These are phyloP conservation scores for Atkinsonella hypoxylon DNA, from an alignment of 2,329 filamentous ascomycete species.

Conservation along the genomic window DNA sequence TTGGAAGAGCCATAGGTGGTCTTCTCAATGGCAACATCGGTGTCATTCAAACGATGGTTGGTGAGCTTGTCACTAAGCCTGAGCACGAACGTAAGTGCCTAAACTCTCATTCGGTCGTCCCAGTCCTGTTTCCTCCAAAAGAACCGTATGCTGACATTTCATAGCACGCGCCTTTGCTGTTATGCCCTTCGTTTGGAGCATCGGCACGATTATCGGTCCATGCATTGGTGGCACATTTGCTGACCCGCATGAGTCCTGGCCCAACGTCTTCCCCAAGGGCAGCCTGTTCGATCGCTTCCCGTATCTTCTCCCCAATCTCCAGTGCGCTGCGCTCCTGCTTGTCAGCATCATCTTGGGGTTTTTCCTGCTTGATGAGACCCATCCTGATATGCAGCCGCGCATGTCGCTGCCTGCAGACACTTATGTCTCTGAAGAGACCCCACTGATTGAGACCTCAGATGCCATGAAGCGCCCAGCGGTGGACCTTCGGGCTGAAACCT, in stretches of 20 bases:
- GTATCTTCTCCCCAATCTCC: constrained; percentile 78
- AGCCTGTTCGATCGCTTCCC: constrained; percentile 69
- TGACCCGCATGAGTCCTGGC: constrained; percentile 63
- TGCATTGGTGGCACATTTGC: constrained; percentile 81
- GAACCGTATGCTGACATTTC: constrained; percentile 9
- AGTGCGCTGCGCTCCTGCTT: constrained; percentile 67
- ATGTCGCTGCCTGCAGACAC: constrained; percentile 33
- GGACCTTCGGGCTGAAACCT: constrained; percentile 65
- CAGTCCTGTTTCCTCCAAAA: background rate
- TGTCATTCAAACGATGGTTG: constrained; percentile 87
- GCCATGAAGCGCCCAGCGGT: constrained; percentile 61
- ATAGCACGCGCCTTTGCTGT: constrained; percentile 73
- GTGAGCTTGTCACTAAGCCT: constrained; percentile 70
- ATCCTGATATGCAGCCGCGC: constrained; percentile 63
- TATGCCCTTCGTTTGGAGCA: constrained; percentile 90
- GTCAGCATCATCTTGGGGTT: constrained; percentile 73
- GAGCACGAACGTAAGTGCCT: constrained; percentile 67
- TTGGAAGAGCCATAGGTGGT: constrained; percentile 66
- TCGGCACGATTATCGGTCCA: constrained; percentile 81
- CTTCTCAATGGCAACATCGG: constrained; percentile 86
- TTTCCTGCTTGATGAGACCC: constrained; percentile 75
- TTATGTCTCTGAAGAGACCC: constrained; percentile 54
- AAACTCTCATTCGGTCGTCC: constrained; percentile 1
- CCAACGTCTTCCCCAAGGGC: constrained; percentile 51
- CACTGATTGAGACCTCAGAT: constrained; percentile 63